Evolutionary conservation across 495 filamentous ascomycete species (phyloP).

Genomic region (Bacidia rubella): DNA sequence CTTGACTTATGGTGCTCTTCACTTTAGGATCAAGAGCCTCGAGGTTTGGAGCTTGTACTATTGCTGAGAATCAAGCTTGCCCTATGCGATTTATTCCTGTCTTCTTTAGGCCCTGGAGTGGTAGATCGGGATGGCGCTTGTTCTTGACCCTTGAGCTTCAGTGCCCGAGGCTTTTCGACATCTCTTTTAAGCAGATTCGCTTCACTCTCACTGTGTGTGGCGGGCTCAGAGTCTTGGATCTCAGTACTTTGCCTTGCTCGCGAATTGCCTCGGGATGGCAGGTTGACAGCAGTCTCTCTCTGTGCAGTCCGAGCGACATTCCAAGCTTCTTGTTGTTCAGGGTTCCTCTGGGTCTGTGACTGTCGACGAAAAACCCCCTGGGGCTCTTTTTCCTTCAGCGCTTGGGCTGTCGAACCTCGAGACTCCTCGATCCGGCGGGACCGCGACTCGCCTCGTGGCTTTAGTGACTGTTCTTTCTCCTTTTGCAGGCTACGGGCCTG

Average conservation of each 20-base stretch:
- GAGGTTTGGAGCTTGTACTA: not conserved
- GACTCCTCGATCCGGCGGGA: conserved; percentile 23
- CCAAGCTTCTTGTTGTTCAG: not conserved
- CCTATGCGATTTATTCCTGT: not conserved
- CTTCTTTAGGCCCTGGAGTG: conserved; percentile 2
- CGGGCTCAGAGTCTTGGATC: not conserved
- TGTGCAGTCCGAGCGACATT: not conserved
- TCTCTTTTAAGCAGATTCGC: not conserved
- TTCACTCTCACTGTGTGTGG: not conserved
- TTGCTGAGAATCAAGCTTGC: not conserved
- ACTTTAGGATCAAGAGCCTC: not conserved
- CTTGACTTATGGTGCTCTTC: not conserved
- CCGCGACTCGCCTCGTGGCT: conserved; percentile 27
- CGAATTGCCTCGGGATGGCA: not conserved
- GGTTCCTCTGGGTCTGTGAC: not conserved
- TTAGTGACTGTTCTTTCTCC: conserved; percentile 5
- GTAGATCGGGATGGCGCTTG: not conserved
- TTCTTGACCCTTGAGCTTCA: not conserved
- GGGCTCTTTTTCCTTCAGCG: conserved; percentile 36
- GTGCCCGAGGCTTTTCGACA: not conserved
- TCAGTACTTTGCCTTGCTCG: not conserved
- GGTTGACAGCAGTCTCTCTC: not conserved
- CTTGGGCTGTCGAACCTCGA: conserved; percentile 23
- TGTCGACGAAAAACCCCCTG: conserved; percentile 17
- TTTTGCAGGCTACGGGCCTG: conserved; percentile 29